phyloP scores from a whole-genome alignment of 192 early-diverging fungal species.

The Radiomyces spectabilis region DNA sequence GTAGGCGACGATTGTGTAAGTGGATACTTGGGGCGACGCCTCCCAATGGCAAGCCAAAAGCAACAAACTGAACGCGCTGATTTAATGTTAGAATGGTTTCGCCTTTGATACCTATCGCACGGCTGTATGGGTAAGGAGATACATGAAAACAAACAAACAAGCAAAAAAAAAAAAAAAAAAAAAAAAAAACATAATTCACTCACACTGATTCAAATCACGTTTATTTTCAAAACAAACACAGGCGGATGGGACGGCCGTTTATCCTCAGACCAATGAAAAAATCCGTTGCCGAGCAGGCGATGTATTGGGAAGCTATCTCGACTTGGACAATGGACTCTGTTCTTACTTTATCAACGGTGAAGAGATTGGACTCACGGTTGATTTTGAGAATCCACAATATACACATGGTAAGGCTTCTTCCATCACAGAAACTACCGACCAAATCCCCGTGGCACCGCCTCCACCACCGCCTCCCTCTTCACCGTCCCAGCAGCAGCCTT shows the following conservation, averaged over 20 bases:
- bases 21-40: too few relatives aligned
- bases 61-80: too few relatives aligned
- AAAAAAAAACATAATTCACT: too few relatives aligned
- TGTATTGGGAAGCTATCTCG: conserved; percentile 44
- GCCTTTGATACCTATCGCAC: conserved; percentile 69
- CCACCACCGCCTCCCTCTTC: neutral
- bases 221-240: neutral
- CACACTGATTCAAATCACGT: neutral
- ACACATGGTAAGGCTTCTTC: neutral
- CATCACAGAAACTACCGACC: neutral
- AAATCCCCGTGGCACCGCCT: neutral
- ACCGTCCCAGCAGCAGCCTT: neutral
- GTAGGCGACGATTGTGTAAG: conserved; percentile 59
- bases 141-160: neutral
- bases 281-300: conserved; percentile 50
- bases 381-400: conserved; percentile 28
- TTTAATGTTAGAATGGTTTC: conserved; percentile 58
- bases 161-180: neutral
- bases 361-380: conserved; percentile 55
- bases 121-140: conserved; percentile 70
- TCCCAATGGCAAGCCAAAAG: too few relatives aligned
- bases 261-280: conserved; percentile 27
- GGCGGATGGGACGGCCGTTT: conserved; percentile 38
- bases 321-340: conserved; percentile 55
- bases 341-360: conserved; percentile 63